A percentile compares a stretch with the other conserved stretches of the same genome.
These are phyloP conservation scores for Hypoxylon sp. DNA, from an alignment of 2,329 filamentous ascomycete species.

Conservation along the genomic window DNA sequence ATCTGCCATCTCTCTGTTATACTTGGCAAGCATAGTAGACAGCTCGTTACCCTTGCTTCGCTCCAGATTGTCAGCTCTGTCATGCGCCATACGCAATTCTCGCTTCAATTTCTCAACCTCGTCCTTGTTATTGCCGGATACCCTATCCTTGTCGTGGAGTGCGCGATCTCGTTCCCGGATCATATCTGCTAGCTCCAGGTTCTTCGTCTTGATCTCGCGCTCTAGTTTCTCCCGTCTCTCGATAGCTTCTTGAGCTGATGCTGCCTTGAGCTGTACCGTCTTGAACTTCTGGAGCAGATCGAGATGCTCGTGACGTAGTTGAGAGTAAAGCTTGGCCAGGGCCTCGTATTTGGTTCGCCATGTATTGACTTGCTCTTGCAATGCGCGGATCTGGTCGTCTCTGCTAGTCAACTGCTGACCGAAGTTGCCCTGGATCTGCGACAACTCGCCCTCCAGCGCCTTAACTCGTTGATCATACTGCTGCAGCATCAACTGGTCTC, in stretches of 20 bases:
- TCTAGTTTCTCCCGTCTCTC: slow-evolving; percentile 94
- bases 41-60: slow-evolving; percentile 93
- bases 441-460: slow-evolving; percentile 85
- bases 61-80: slow-evolving; percentile 91
- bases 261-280: slow-evolving; percentile 92
- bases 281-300: slow-evolving; percentile 97
- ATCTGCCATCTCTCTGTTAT: slow-evolving; percentile 97
- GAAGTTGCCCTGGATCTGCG: slow-evolving; percentile 81
- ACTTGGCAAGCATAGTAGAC: slow-evolving; percentile 91
- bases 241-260: slow-evolving; percentile 95
- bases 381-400: slow-evolving; percentile 89
- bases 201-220: slow-evolving; percentile 98
- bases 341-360: slow-evolving; percentile 98
- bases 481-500: slow-evolving; percentile 95
- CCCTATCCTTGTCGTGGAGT: slow-evolving; percentile 88
- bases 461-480: slow-evolving; percentile 97
- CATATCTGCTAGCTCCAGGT: slow-evolving; percentile 98
- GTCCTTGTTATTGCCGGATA: slow-evolving; percentile 86
- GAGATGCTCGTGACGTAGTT: slow-evolving; percentile 92
- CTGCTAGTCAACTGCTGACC: slow-evolving; percentile 87
- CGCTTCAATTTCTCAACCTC: slow-evolving; percentile 94
- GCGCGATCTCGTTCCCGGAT: slow-evolving; percentile 95
- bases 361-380: slow-evolving; percentile 97
- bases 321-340: slow-evolving; percentile 94
- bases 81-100: slow-evolving; percentile 89